Base-by-base conservation (phyloP, 2,329 filamentous ascomycete genomes). In the Xylaria digitata region DNA sequence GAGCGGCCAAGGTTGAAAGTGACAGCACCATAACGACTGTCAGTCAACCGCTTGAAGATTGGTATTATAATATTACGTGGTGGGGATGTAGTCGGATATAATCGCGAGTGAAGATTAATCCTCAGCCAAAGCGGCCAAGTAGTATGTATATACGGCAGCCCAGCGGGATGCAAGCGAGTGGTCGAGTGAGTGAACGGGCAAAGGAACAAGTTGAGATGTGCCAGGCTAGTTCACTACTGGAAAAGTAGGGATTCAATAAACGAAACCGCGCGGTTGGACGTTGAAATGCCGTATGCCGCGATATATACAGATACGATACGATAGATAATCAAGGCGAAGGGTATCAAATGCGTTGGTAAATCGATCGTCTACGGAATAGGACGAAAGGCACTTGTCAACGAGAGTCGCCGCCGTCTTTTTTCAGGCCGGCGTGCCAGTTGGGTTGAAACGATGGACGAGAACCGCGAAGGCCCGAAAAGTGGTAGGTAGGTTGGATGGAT, bases 1-100 rank as follows among this genome's bases (percentile, higher is more conserved):
- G 73, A 67, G 78, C 49, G 57, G 69, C 81, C 72, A 82, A n/a
- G 8, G 74, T 64, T 30, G 78, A 62, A 53, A 75, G 59, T 15
- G 72, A 69, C 15, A 71, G 75, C 61, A 77, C 58, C 78, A 80
- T 80, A 48, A 58, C 72, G 64, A 34, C 23, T 50, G 46, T 42
- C 37, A 30, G 37, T 30, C 13, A 6, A 43, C 23, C 9, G 62
- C 21, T 50, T 53, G 63, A 65, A 32, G 45, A 30, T 53, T 49
- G 59, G 17, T 68, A 68, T 70, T 70, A 70, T 53, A 61, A 19
- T 59, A 69, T 70, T 70, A 71, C 66, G 65, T 63, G 32, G 8
- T n/a, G 34, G 26, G 45, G 34, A 42, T 40, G n/a, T 34, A 23
- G 17, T 32, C 2, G 42, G 19, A 56, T 48, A 56, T 37, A 19